These are phyloP conservation scores for Pythium phragmitis DNA, from an alignment of 352 stramenopile genomes.

Conservation along the genomic window DNA sequence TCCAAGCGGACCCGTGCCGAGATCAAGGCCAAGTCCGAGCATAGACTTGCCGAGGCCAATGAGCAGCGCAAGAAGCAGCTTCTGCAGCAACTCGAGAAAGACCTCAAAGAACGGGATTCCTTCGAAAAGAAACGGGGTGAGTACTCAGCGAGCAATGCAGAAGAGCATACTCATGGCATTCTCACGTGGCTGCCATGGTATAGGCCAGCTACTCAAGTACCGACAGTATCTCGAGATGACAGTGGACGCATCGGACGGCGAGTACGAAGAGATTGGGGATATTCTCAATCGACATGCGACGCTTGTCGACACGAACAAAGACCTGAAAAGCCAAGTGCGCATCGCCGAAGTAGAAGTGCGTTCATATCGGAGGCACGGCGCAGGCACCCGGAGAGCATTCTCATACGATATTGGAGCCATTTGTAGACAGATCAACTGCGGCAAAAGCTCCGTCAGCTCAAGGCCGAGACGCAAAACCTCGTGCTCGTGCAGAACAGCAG, in stretches of 20 bases:
- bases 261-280: slow-evolving; percentile 84
- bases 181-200: background rate
- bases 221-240: slow-evolving; percentile 80
- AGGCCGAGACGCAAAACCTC: slow-evolving; percentile 82
- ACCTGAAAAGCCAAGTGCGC: slow-evolving; percentile 76
- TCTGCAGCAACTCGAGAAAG: slow-evolving; percentile 67
- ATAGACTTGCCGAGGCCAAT: slow-evolving; percentile 69
- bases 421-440: slow-evolving; percentile 65
- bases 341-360: slow-evolving; percentile 58
- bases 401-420: background rate
- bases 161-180: background rate
- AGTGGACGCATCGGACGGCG: slow-evolving; percentile 78
- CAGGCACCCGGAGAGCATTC: background rate
- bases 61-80: slow-evolving; percentile 80
- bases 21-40: slow-evolving; percentile 86
- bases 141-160: background rate
- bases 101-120: slow-evolving; percentile 55
- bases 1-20: slow-evolving; percentile 87
- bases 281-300: slow-evolving; percentile 85
- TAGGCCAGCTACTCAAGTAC: slow-evolving; percentile 81
- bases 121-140: slow-evolving; percentile 70
- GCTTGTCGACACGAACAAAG: slow-evolving; percentile 86
- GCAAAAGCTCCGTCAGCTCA: slow-evolving; percentile 72
- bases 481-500: slow-evolving; percentile 85
- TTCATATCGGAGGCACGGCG: background rate